Conservation (phyloP, 1,139 yeast species). For the Taphrina betulina region DNA sequence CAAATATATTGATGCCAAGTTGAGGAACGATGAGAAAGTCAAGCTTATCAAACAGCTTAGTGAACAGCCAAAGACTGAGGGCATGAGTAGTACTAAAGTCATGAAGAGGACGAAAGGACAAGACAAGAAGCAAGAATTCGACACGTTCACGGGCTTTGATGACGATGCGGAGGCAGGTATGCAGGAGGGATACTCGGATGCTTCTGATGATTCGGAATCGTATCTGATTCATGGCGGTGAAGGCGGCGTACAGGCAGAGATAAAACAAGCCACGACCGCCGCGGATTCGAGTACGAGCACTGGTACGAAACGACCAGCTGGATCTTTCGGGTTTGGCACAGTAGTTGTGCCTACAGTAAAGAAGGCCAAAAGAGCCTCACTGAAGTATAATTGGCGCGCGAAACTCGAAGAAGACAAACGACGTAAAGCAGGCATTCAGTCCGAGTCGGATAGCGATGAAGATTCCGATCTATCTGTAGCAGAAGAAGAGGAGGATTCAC, state of each 20-base stretch:
- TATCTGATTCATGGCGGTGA: neutral
- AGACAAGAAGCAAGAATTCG: constrained; percentile 40
- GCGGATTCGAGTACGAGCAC: neutral
- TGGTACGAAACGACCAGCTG: neutral
- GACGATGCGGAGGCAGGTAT: constrained; percentile 39
- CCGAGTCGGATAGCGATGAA: constrained; percentile 8
- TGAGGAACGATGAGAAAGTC: constrained; percentile 85
- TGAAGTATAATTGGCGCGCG: constrained; percentile 32
- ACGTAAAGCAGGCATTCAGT: constrained; percentile 16
- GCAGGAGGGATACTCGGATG: constrained; percentile 48
- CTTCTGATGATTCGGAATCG: constrained; percentile 37
- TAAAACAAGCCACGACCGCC: too few species aligned
- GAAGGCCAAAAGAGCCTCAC: constrained; percentile 6
- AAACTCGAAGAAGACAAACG: constrained; percentile 24
- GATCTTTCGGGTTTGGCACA: constrained; percentile 1
- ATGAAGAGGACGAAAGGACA: constrained; percentile 72
- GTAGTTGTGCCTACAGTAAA: constrained; percentile 1
- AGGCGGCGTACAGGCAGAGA: neutral
- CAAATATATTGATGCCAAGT: constrained; percentile 68
- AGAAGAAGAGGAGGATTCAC: neutral
- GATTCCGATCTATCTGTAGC: constrained; percentile 28
- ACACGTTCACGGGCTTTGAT: constrained; percentile 50
- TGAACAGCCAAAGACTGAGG: constrained; percentile 65
- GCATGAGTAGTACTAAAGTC: constrained; percentile 72
- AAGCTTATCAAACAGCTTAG: constrained; percentile 72